A percentile compares a stretch with the other conserved stretches of the same genome.
These are phyloP conservation scores for Betula pendula DNA, from an alignment of 306 rosid species.

Conservation along the genomic window DNA sequence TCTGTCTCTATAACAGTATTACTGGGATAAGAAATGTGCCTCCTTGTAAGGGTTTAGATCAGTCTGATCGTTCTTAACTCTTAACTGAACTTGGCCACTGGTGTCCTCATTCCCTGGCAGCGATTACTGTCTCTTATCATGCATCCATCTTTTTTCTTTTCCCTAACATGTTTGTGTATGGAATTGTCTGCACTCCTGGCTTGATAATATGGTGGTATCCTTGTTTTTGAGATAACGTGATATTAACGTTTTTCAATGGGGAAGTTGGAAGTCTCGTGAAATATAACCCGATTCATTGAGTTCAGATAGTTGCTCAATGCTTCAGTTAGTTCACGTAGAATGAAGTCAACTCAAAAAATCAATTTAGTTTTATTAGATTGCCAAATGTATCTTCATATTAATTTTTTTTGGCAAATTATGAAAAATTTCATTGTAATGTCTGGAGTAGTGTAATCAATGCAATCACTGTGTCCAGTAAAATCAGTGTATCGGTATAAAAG, in stretches of 20 bases:
- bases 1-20: constrained; percentile 7
- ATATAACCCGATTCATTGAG: neutral
- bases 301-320: constrained; percentile 22
- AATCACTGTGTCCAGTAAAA: neutral
- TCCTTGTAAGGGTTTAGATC: constrained; percentile 48
- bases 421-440: neutral
- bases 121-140: constrained; percentile 29
- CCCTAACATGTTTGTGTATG: constrained; percentile 12
- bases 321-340: neutral
- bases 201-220: constrained; percentile 13
- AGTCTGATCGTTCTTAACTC: constrained; percentile 26
- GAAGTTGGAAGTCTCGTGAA: constrained; percentile 20
- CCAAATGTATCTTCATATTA: constrained; percentile 13
- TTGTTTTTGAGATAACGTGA: constrained; percentile 21
- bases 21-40: constrained; percentile 25
- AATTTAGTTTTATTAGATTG: neutral
- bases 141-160: constrained; percentile 26
- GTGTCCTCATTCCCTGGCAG: neutral
- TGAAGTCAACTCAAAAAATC: constrained; percentile 6
- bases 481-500: neutral
- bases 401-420: neutral
- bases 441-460: neutral
- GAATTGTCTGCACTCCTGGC: constrained; percentile 14
- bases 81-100: neutral
- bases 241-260: neutral